A percentile compares a stretch with the other conserved stretches of the same genome.
phyloP scores from a whole-genome alignment of 129 eudicot genomes.

The Flaveria sonorensis region DNA sequence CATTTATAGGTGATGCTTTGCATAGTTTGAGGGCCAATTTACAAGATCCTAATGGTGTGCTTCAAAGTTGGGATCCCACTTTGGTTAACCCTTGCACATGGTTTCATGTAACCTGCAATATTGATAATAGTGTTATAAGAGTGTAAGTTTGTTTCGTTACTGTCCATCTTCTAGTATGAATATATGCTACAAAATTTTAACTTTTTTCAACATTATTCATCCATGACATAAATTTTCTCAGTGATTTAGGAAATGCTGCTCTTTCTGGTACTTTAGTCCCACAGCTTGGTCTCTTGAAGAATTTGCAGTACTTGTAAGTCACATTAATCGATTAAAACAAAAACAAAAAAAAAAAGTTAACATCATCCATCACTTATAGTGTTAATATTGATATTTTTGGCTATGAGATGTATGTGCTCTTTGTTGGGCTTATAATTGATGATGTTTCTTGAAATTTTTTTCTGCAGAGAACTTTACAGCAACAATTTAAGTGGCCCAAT shows the following conservation, averaged over 20 bases:
- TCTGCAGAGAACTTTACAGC: conserved; percentile 76
- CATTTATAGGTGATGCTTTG: conserved; percentile 68
- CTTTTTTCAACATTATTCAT: background rate
- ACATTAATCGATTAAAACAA: background rate
- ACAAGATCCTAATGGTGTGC: conserved; percentile 75
- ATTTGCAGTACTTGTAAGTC: conserved; percentile 86
- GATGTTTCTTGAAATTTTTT: conserved; percentile 17
- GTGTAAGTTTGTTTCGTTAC: conserved; percentile 44
- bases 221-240: conserved; percentile 13
- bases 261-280: conserved; percentile 78
- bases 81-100: conserved; percentile 91
- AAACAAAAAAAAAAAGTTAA: background rate
- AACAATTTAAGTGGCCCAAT: conserved; percentile 84
- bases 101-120: conserved; percentile 90
- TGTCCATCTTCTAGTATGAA: no score
- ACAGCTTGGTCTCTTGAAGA: conserved; percentile 73
- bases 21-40: conserved; percentile 60
- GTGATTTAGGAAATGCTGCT: conserved; percentile 93
- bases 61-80: conserved; percentile 93
- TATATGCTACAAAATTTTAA: background rate
- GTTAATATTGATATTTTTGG: no score
- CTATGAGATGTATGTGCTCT: background rate
- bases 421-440: background rate
- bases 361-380: no score
- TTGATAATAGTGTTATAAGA: conserved; percentile 82